Evolutionary conservation across 2,329 filamentous ascomycete species (phyloP).

Genomic region (Paramyrothecium sp.): DNA sequence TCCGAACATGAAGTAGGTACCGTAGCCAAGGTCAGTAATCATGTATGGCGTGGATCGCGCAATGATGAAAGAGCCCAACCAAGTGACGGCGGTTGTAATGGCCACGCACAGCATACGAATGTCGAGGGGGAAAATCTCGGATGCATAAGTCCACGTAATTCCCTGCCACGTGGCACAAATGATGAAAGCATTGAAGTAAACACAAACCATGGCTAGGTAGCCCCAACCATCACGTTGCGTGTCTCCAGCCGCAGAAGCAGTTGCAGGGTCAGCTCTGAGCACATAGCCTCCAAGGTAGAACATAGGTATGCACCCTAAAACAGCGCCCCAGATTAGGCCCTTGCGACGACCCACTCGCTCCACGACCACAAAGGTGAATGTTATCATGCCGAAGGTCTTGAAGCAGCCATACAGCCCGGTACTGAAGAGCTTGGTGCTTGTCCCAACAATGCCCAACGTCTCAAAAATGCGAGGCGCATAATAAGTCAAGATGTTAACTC

Average conservation of each 20-base stretch:
- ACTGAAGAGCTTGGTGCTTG: slow-evolving; percentile 29
- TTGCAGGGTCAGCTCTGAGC: slow-evolving; percentile 27
- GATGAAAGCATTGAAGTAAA: slow-evolving; percentile 41
- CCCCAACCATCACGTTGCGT: slow-evolving; percentile 39
- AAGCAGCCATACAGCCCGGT: slow-evolving; percentile 40
- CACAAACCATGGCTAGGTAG: slow-evolving; percentile 42
- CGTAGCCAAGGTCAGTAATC: slow-evolving; percentile 37
- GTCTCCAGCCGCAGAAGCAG: slow-evolving; percentile 42
- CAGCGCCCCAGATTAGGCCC: slow-evolving; percentile 39
- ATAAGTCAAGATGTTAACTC: slow-evolving; percentile 62
- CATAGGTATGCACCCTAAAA: slow-evolving; percentile 36
- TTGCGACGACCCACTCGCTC: slow-evolving; percentile 47
- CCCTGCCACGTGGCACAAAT: slow-evolving; percentile 40
- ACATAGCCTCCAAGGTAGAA: slow-evolving; percentile 39
- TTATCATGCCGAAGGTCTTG: slow-evolving; percentile 33
- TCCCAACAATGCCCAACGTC: slow-evolving; percentile 32
- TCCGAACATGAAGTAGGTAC: slow-evolving; percentile 52
- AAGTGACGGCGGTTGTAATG: slow-evolving; percentile 24
- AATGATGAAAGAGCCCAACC: slow-evolving; percentile 33
- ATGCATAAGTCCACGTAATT: slow-evolving; percentile 42
- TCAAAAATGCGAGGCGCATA: slow-evolving; percentile 41
- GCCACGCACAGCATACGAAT: slow-evolving; percentile 25
- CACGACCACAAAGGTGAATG: slow-evolving; percentile 42
- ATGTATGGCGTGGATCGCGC: slow-evolving; percentile 33
- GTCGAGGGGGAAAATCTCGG: slow-evolving; percentile 43